phyloP scores from a whole-genome alignment of 148 eudicot species.

The Heliosperma pusillum region DNA sequence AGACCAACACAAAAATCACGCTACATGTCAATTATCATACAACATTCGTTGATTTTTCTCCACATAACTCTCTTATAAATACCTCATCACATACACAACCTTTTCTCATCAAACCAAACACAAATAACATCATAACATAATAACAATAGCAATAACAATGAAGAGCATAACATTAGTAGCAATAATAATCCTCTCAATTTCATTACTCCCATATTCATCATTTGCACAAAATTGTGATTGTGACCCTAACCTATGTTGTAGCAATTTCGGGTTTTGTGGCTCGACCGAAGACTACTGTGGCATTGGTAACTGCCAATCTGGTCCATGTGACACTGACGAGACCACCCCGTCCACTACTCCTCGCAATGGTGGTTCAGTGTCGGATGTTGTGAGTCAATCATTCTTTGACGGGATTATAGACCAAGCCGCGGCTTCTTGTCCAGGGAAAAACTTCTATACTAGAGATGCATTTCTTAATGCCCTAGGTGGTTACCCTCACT shows the following conservation, averaged over 20 bases:
- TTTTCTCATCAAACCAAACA: conserved; percentile 24
- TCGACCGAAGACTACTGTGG: conserved; percentile 37
- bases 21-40: too few species aligned
- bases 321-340: conserved; percentile 32
- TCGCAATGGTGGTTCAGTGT: conserved; percentile 24
- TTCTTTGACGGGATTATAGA: conserved; percentile 51
- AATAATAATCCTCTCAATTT: conserved; percentile 17
- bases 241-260: conserved; percentile 38
- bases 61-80: conserved; percentile 15
- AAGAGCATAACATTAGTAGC: conserved; percentile 11
- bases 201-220: conserved; percentile 19
- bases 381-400: conserved; percentile 34
- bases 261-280: conserved; percentile 47
- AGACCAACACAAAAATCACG: too few species aligned
- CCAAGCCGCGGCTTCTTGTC: conserved; percentile 35
- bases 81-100: conserved; percentile 2
- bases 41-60: too few species aligned
- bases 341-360: background rate
- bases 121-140: too few species aligned
- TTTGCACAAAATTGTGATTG: conserved; percentile 48
- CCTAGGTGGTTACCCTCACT: conserved; percentile 24
- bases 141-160: background rate
- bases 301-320: conserved; percentile 30
- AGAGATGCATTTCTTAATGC: conserved; percentile 46
- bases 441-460: conserved; percentile 53